Conservation (phyloP, 1,284 basidiomycete genomes). For the Rhodotorula sp. region DNA sequence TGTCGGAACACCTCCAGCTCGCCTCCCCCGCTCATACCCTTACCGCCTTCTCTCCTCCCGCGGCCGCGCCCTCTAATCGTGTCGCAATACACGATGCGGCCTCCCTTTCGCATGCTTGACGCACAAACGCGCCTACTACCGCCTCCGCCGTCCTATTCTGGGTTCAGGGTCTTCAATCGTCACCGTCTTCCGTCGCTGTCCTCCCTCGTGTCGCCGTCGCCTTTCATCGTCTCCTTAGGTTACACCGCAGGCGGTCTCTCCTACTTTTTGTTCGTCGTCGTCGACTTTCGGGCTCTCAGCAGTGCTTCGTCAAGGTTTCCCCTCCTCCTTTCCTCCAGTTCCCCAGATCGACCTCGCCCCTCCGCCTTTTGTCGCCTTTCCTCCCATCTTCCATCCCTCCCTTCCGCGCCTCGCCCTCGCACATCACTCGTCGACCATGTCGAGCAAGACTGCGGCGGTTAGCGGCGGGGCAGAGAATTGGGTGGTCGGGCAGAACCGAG, state of each 20-base stretch:
- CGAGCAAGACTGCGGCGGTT: too few relatives aligned
- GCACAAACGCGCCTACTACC: not conserved
- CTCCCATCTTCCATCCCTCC: not conserved
- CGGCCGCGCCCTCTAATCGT: too few relatives aligned
- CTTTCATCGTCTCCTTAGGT: not conserved
- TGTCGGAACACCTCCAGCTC: too few relatives aligned
- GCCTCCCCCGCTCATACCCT: too few relatives aligned
- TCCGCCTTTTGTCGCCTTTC: not conserved
- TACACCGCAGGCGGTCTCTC: too few relatives aligned
- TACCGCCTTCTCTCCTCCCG: too few relatives aligned
- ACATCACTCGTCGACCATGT: not conserved
- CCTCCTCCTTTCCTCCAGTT: not conserved
- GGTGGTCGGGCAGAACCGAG: too few relatives aligned
- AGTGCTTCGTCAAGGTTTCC: not conserved
- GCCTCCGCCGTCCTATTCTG: not conserved
- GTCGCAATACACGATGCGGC: too few relatives aligned
- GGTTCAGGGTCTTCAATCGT: not conserved
- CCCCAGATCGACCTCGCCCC: not conserved
- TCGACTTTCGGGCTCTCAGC: not conserved
- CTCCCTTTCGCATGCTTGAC: too few relatives aligned
- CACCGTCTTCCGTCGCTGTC: not conserved
- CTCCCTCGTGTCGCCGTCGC: not conserved
- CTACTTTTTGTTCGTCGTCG: not conserved
- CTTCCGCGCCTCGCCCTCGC: not conserved
- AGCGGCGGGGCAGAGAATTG: not conserved